Percentiles rank a stretch among this genome's conserved stretches.
Conservation (phyloP, 768 basidiomycete species). For the Candolleomyces eurysporus region DNA sequence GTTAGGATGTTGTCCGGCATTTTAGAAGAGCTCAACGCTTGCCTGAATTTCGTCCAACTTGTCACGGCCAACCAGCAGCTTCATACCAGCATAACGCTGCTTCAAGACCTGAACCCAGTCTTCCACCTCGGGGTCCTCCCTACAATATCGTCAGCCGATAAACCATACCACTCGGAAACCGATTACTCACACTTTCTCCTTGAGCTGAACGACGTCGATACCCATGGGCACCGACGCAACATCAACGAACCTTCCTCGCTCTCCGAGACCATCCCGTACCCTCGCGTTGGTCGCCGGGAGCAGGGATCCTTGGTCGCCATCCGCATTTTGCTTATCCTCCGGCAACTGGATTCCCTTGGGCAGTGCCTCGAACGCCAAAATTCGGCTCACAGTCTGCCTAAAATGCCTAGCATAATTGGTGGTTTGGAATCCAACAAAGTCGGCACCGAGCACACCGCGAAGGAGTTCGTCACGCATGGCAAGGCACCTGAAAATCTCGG, state of each 20-base stretch:
- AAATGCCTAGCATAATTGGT: constrained; percentile 83
- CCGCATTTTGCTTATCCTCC: constrained; percentile 28
- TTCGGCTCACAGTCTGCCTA: constrained; percentile 79
- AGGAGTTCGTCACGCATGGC: constrained; percentile 76
- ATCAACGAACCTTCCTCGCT: constrained; percentile 67
- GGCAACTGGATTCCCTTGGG: constrained; percentile 78
- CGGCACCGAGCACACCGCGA: constrained; percentile 87
- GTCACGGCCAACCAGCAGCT: constrained; percentile 83
- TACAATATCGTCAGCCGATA: constrained; percentile 18
- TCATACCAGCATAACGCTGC: constrained; percentile 83
- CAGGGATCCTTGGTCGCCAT: not conserved
- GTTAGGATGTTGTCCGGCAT: not conserved
- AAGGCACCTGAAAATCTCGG: constrained; percentile 93
- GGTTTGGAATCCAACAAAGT: constrained; percentile 92
- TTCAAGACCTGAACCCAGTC: constrained; percentile 81
- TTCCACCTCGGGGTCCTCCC: constrained; percentile 71
- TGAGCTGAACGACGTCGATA: constrained; percentile 72
- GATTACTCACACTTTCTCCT: constrained; percentile 54
- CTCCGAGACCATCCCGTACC: constrained; percentile 28
- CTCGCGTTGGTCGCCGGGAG: constrained; percentile 11
- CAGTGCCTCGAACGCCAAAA: constrained; percentile 75
- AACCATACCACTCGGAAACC: no score
- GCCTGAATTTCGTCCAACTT: constrained; percentile 86
- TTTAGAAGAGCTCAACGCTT: not conserved
- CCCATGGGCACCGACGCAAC: constrained; percentile 91